Evolutionary conservation across 768 basidiomycete genomes (phyloP), one percentile per base, ranked within the genome.

Genomic region (Mycena haematopus): DNA sequence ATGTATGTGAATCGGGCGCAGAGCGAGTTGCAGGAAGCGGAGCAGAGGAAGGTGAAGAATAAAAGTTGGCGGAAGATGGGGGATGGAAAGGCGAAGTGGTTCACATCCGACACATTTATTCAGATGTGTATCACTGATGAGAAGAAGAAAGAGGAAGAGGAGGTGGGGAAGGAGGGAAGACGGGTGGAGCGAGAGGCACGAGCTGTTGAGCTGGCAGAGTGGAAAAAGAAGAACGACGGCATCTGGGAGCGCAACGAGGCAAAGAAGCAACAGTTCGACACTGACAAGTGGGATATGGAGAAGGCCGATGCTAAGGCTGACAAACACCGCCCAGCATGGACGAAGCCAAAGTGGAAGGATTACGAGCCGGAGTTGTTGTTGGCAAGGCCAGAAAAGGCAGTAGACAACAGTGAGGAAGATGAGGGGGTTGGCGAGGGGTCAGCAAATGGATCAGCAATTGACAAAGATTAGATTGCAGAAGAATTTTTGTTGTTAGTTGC

Each of bases 31-130:
- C 27, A 56, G 21, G 55, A 3, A 17, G 40, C 27, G 8, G 44
- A 56, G 27, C 42, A 44, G 42, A 7, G 29, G 27, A 56, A 56
- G 55, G 19, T 2, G 7, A n/a, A 29, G 17, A 35, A 46, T 27
- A 56, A 44, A 27, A n/a, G 42, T 2, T 5, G 29, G 6, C 25
- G 44, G 2, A 56, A 56, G 44, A 56, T 56, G 55, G 55, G 55
- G 9, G 40, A 56, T 46, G 55, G 55, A 8, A 56, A 56, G 55
- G 55, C 55, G 19, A 56, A 56, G 17, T 56, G 44, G 42, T 56
- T 56, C 29, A 45, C 44, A 10, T n/a, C 27, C 2, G 55, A 56
- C 11, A 42, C 40, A 9, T 56, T 56, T 42, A 45, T 45, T 42
- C 25, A 56, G 44, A 14, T 56, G 55, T 56, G 55, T 22, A 14